phyloP scores from a whole-genome alignment of 164 flowering plant species.

The Aristolochia fimbriata region DNA sequence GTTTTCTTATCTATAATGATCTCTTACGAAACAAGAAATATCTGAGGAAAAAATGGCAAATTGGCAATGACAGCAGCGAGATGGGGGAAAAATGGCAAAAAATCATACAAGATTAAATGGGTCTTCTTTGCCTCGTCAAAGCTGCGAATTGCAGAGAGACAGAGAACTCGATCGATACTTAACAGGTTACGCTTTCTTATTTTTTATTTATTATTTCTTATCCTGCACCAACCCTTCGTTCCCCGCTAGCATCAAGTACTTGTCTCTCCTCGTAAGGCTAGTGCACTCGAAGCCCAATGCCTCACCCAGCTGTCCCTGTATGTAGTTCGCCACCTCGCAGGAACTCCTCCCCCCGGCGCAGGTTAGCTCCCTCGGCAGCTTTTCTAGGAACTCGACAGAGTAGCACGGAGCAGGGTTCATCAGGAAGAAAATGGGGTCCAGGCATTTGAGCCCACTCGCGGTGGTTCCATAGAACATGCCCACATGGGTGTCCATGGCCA shows the following conservation, averaged over 20 bases:
- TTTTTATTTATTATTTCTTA: conserved; percentile 5
- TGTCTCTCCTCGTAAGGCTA: conserved; percentile 65
- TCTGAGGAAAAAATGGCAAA: too few relatives aligned
- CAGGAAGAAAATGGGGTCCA: conserved; percentile 74
- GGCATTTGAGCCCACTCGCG: conserved; percentile 72
- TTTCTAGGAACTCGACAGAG: conserved; percentile 41
- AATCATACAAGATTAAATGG: background rate
- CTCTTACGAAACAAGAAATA: too few relatives aligned
- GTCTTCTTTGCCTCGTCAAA: too few relatives aligned
- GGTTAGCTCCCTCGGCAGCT: conserved; percentile 43
- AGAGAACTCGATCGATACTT: too few relatives aligned
- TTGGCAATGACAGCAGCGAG: too few relatives aligned
- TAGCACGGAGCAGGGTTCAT: conserved; percentile 79
- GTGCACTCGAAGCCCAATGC: conserved; percentile 90
- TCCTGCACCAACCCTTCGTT: conserved; percentile 63
- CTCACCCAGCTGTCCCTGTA: conserved; percentile 50
- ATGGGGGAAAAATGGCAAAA: background rate
- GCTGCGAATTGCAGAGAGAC: too few relatives aligned
- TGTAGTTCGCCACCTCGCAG: conserved; percentile 61
- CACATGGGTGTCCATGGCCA: conserved; percentile 54
- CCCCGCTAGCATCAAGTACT: conserved; percentile 87
- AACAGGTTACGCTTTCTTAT: too few relatives aligned
- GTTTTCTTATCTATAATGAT: too few relatives aligned
- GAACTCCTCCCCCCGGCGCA: conserved; percentile 56
- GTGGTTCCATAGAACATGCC: conserved; percentile 86